Percentiles rank a stretch among this genome's conserved stretches.
Evolutionary conservation across 2,329 filamentous ascomycete species (phyloP).

Genomic region (Fusarium sp.): DNA sequence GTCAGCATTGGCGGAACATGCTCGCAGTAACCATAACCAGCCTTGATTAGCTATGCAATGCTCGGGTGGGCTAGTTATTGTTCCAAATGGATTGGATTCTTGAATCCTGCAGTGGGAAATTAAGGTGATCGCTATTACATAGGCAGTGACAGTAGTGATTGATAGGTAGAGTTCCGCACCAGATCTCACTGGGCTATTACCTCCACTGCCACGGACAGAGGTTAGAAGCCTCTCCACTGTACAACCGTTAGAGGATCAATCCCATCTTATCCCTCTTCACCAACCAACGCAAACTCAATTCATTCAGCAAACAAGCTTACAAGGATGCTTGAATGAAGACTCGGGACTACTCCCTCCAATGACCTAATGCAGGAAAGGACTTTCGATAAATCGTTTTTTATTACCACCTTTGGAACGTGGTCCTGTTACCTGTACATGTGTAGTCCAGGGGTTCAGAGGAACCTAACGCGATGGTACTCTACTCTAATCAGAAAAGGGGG

Average conservation of each 20-base stretch:
- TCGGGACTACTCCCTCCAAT: not conserved
- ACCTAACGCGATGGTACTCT: not conserved
- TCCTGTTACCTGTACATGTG: not conserved
- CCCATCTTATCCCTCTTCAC: not conserved
- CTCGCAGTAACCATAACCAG: not conserved
- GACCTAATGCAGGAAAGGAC: not conserved
- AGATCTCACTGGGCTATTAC: not conserved
- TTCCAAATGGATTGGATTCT: not conserved
- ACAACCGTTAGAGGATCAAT: conserved; percentile 9
- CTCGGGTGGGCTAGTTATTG: not conserved
- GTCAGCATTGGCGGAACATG: conserved; percentile 32
- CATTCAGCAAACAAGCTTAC: not conserved
- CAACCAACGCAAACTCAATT: conserved; percentile 20
- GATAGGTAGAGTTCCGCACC: not conserved
- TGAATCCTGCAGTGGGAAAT: not conserved
- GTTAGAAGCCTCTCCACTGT: not conserved
- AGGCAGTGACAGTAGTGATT: not conserved
- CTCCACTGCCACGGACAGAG: not conserved
- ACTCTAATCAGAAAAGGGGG: conserved; percentile 16
- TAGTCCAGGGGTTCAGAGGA: conserved; percentile 9
- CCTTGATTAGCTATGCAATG: not conserved
- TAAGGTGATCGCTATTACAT: conserved; percentile 1
- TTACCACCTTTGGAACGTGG: conserved; percentile 5
- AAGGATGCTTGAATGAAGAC: not conserved
- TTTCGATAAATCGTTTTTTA: not conserved